These are phyloP conservation scores for Corchorus olitorius DNA, from an alignment of 345 rosid genomes.

Conservation along the genomic window DNA sequence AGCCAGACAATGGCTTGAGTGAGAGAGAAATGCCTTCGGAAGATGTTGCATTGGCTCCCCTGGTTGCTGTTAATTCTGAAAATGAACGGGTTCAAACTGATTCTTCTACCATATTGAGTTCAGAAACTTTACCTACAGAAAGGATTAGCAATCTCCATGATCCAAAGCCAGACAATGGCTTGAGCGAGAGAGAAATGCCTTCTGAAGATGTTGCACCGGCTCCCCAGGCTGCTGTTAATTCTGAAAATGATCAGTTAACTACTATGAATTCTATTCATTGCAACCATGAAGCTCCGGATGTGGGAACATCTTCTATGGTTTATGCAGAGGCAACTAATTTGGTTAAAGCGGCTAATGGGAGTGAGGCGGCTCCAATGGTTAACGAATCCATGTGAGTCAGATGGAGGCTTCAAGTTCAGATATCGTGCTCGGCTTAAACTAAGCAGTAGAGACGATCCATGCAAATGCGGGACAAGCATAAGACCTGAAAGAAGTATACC, in stretches of 20 bases:
- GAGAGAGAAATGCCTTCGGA: constrained; percentile 19
- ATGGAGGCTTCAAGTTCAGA: constrained; percentile 30
- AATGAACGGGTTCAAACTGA: constrained; percentile 20
- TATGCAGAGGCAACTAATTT: constrained; percentile 19
- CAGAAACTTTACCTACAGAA: constrained; percentile 6
- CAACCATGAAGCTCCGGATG: constrained; percentile 15
- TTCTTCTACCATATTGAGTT: constrained; percentile 15
- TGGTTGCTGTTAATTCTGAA: background rate
- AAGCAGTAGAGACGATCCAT: constrained; percentile 38
- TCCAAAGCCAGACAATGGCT: constrained; percentile 13
- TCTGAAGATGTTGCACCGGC: constrained; percentile 17
- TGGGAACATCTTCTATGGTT: constrained; percentile 15
- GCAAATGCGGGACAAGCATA: constrained; percentile 37
- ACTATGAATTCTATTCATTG: constrained; percentile 20
- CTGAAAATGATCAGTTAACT: constrained; percentile 20
- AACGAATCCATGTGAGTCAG: constrained; percentile 20
- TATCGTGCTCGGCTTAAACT: constrained; percentile 33
- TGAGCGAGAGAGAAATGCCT: constrained; percentile 18
- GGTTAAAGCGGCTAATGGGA: constrained; percentile 14
- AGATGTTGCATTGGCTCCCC: constrained; percentile 22
- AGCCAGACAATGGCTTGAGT: constrained; percentile 7
- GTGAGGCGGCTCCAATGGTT: constrained; percentile 18
- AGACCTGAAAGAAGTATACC: constrained; percentile 17
- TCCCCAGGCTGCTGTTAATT: constrained; percentile 20
- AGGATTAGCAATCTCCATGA: constrained; percentile 17